These are phyloP conservation scores for Cymbopogon flexuosus DNA, from an alignment of 202 grass and related monocot species.

Conservation along the genomic window DNA sequence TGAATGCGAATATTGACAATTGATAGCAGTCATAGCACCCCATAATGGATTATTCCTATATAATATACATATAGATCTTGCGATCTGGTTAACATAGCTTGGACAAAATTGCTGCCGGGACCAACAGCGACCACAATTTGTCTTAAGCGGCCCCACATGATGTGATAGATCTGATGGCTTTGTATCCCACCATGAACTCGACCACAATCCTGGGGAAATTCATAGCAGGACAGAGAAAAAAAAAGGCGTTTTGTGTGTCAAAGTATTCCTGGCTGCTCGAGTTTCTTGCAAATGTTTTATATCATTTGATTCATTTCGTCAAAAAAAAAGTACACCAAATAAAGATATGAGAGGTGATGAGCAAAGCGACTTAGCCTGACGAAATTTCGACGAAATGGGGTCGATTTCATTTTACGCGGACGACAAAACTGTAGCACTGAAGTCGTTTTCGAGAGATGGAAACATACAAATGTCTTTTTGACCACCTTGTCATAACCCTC, in stretches of 20 bases:
- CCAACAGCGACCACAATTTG: constrained; percentile 3
- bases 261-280: background rate
- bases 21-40: background rate
- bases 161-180: background rate
- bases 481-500: background rate
- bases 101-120: background rate
- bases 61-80: background rate
- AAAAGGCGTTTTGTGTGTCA: background rate
- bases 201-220: background rate
- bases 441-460: background rate
- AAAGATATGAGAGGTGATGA: background rate
- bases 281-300: background rate
- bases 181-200: background rate
- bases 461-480: background rate
- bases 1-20: background rate
- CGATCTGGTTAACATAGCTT: background rate
- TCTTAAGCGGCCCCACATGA: background rate
- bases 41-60: background rate
- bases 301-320: background rate
- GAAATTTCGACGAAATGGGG: background rate
- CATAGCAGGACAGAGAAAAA: background rate
- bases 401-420: background rate
- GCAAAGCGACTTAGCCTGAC: background rate
- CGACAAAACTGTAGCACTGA: background rate
- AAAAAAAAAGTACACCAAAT: background rate